phyloP scores from a whole-genome alignment of 768 basidiomycete species.

The Leccinum uliginosum region DNA sequence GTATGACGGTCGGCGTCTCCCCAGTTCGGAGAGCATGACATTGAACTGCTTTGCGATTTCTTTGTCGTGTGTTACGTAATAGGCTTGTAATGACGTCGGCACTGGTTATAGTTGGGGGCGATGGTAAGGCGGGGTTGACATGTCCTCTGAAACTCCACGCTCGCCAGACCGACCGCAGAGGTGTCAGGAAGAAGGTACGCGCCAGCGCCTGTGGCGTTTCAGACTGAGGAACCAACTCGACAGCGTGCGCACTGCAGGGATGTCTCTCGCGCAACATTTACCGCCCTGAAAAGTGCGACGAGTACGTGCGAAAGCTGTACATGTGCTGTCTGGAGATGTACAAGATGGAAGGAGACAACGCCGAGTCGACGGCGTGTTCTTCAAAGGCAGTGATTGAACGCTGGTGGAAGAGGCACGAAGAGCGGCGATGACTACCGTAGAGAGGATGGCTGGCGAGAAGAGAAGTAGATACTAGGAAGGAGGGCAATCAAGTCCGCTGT shows the following conservation, averaged over 20 bases:
- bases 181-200: constrained; percentile 14
- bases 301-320: constrained; percentile 50
- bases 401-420: constrained; percentile 46
- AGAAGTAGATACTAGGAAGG: too few species aligned
- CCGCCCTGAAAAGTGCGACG: constrained; percentile 56
- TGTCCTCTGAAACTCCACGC: neutral
- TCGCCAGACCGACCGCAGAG: constrained; percentile 1
- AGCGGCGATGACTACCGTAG: neutral
- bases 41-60: constrained; percentile 50
- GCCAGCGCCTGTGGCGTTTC: neutral
- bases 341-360: constrained; percentile 33
- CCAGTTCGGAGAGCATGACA: too few species aligned
- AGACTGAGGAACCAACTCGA: neutral
- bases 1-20: too few species aligned
- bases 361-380: constrained; percentile 61
- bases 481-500: constrained; percentile 8
- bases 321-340: constrained; percentile 61
- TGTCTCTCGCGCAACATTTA: constrained; percentile 67
- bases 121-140: neutral
- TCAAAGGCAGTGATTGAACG: constrained; percentile 45
- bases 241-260: constrained; percentile 61
- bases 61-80: too few species aligned
- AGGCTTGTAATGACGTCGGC: neutral
- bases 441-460: too few species aligned
- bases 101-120: neutral